Percentiles rank a stretch among this genome's conserved stretches.
These are phyloP conservation scores for Clohesyomyces aquaticus DNA, from an alignment of 495 filamentous ascomycete genomes.

Conservation along the genomic window DNA sequence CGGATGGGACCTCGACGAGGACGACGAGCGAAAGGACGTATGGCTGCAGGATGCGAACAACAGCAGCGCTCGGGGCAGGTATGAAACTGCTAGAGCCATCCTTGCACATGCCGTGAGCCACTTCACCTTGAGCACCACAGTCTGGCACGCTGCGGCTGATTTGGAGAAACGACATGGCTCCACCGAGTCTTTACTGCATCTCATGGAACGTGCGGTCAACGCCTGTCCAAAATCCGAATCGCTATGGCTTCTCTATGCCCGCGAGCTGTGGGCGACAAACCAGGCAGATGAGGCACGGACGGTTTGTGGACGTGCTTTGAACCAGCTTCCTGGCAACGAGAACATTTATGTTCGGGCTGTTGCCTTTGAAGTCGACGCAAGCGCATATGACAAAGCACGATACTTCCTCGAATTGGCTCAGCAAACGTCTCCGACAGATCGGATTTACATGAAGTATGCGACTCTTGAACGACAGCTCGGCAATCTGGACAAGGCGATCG, in stretches of 20 bases:
- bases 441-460: conserved; percentile 94
- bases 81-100: conserved; percentile 89
- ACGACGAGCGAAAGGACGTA: conserved; percentile 92
- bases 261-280: conserved; percentile 87
- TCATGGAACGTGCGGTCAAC: conserved; percentile 91
- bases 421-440: conserved; percentile 85
- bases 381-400: conserved; percentile 76
- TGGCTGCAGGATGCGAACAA: conserved; percentile 91
- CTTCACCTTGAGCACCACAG: conserved; percentile 77
- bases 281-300: conserved; percentile 81
- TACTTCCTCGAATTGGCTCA: conserved; percentile 79
- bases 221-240: conserved; percentile 82
- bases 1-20: conserved; percentile 91
- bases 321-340: conserved; percentile 92
- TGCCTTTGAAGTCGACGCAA: conserved; percentile 88
- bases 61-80: conserved; percentile 75
- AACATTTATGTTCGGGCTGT: conserved; percentile 96
- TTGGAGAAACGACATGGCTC: conserved; percentile 88
- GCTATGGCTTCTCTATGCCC: conserved; percentile 95
- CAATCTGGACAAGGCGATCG: conserved; percentile 75
- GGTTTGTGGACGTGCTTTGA: conserved; percentile 84
- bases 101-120: conserved; percentile 88
- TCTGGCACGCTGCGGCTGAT: conserved; percentile 89
- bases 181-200: conserved; percentile 77
- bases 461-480: conserved; percentile 86